Conservation (phyloP, 2,329 filamentous ascomycete species). For the Aspergillus luchuensis region DNA sequence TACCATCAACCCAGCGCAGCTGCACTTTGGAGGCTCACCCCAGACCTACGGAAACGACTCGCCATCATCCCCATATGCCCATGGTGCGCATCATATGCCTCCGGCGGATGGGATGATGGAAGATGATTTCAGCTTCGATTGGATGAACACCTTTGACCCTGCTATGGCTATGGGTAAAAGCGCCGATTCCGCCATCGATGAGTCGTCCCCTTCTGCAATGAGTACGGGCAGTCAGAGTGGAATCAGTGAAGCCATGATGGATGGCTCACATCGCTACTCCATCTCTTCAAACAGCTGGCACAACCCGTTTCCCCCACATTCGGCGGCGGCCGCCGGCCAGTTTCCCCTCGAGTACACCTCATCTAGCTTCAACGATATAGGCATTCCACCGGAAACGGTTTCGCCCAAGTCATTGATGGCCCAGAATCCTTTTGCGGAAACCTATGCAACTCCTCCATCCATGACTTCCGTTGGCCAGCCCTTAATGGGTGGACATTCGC, state of each 20-base stretch:
- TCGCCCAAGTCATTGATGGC: constrained; percentile 75
- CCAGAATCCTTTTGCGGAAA: constrained; percentile 68
- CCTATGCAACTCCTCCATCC: constrained; percentile 76
- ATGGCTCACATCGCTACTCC: constrained; percentile 67
- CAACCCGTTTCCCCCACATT: constrained; percentile 67
- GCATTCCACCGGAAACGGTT: constrained; percentile 69
- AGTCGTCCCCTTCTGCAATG: constrained; percentile 92
- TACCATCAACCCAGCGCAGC: constrained; percentile 65
- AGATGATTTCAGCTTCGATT: constrained; percentile 78
- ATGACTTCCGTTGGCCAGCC: constrained; percentile 74
- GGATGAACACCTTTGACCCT: constrained; percentile 79
- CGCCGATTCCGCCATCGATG: constrained; percentile 82
- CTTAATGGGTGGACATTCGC: constrained; percentile 65
- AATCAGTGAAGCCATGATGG: constrained; percentile 81
- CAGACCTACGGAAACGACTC: constrained; percentile 51
- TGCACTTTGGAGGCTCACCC: constrained; percentile 83
- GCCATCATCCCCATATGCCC: constrained; percentile 45
- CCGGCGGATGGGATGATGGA: constrained; percentile 60
- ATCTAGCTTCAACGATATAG: constrained; percentile 73
- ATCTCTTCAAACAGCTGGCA: constrained; percentile 65
- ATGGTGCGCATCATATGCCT: constrained; percentile 54
- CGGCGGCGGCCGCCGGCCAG: constrained; percentile 64
- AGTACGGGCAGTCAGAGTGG: constrained; percentile 87
- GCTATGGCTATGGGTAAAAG: constrained; percentile 69
- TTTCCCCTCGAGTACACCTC: constrained; percentile 75